phyloP scores from a whole-genome alignment of 2,329 filamentous ascomycete genomes.

The Aureobasidium sp. region DNA sequence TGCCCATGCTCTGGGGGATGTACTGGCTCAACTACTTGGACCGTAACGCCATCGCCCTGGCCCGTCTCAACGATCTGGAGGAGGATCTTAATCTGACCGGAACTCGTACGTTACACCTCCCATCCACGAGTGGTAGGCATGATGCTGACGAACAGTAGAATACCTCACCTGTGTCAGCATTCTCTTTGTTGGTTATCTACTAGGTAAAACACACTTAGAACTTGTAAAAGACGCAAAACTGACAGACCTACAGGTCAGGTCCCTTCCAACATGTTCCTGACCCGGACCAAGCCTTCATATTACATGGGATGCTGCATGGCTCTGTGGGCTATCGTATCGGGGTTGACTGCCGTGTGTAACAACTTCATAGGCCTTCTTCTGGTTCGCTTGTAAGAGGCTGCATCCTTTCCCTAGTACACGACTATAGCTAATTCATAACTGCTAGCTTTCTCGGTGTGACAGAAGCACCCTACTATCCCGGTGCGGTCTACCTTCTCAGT shows the following conservation, averaged over 20 bases:
- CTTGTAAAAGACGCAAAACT: too few species aligned
- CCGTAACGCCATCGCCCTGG: conserved; percentile 53
- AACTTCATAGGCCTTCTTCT: conserved; percentile 32
- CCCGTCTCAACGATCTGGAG: conserved; percentile 57
- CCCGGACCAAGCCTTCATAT: conserved; percentile 32
- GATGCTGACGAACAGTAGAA: conserved; percentile 18
- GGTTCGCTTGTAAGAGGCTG: conserved; percentile 26
- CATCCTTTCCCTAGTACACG: neutral
- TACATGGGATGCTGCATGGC: conserved; percentile 34
- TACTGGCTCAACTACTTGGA: conserved; percentile 71
- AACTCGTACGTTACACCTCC: conserved; percentile 36
- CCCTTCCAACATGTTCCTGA: conserved; percentile 42
- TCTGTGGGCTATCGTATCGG: conserved; percentile 35
- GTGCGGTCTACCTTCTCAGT: conserved; percentile 38
- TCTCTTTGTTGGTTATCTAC: conserved; percentile 54
- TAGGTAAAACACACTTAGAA: neutral
- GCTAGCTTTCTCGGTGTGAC: conserved; percentile 32
- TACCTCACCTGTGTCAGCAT: conserved; percentile 50
- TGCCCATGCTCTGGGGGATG: conserved; percentile 48
- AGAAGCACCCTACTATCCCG: conserved; percentile 39
- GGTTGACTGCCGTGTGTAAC: conserved; percentile 28
- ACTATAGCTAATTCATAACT: neutral
- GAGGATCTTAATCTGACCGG: conserved; percentile 49
- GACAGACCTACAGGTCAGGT: conserved; percentile 20
- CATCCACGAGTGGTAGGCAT: neutral